phyloP scores from a whole-genome alignment of 345 rosid species.

The Angophora floribunda region DNA sequence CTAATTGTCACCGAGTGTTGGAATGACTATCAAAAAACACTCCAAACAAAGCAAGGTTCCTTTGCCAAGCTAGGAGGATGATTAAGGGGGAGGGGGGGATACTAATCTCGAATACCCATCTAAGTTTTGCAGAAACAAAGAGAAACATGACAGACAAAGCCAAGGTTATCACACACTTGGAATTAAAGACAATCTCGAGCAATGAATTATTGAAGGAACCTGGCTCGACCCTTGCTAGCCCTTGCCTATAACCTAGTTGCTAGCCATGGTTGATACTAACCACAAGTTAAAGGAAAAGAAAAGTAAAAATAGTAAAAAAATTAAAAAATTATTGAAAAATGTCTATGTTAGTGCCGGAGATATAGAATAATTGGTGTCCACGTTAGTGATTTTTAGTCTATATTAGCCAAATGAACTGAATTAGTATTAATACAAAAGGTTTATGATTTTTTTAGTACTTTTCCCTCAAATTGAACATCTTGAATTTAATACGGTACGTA shows the following conservation, averaged over 20 bases:
- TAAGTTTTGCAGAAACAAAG: not conserved
- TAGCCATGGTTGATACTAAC: too few species aligned
- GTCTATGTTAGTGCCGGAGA: accelerated
- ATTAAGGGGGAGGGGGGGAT: not conserved
- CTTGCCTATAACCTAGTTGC: too few species aligned
- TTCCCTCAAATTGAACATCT: not conserved
- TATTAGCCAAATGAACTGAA: accelerated
- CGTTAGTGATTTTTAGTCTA: accelerated
- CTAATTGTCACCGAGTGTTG: not conserved
- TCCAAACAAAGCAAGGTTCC: not conserved
- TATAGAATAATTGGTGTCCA: accelerated
- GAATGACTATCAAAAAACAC: not conserved
- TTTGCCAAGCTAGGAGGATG: not conserved
- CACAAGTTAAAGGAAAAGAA: too few species aligned
- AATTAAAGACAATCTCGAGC: not conserved
- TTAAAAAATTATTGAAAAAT: too few species aligned
- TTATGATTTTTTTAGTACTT: not conserved
- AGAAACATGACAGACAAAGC: not conserved
- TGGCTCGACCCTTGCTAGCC: not conserved
- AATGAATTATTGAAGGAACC: not conserved
- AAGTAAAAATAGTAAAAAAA: too few species aligned
- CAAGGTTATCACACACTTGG: not conserved
- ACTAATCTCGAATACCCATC: not conserved
- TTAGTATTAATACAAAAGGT: accelerated
- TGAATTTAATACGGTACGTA: not conserved